Evolutionary conservation across 2,329 filamentous ascomycete species (phyloP), one percentile per base, ranked within the genome.

Genomic region (Cladobotryum mycophilum): DNA sequence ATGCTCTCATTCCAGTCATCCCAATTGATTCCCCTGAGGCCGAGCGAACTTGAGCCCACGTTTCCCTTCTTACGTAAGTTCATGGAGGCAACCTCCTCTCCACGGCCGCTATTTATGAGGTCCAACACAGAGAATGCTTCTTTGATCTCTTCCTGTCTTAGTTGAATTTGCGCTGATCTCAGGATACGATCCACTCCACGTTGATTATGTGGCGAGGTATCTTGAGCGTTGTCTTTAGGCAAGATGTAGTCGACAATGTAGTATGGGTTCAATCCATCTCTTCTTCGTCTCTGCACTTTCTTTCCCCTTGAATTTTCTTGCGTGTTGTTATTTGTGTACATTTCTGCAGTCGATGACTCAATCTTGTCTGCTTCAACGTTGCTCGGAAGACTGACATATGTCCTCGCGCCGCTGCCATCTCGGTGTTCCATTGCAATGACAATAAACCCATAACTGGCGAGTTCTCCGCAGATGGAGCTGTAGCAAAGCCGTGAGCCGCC

Each of bases 381-480:
- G 44, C 69, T 68, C 0, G 72, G 70, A 42, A 83, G 72, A 57
- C 84, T 85, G 51, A 86, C 73, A 53, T 78, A 80, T 0, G 78
- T 80, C 44, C 82, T 69, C 4, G 82, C 80, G 3, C 80, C 81
- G 49, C 78, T 81, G 1, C 83, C 82, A 60, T 86, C 82, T 25
- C 82, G 67, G 61, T 86, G 82, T 64, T 87, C 82, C 20, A 86
- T 60, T 0, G 81, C 80, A 34, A 81, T 76, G 0, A 86, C 81
- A 1, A 86, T 70, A 57, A 85, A 84, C 0, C 82, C 81, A 56
- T 84, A 81, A 59, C 79, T 83, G 0, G 82, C 82, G 56, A 86
- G 78, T 56, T 86, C 81, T 7, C 82, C 80, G 56, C 82, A 86
- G 2, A 86, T 69, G 14, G 76, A 75, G 15, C 78, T 82, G 59